phyloP scores from a whole-genome alignment of 164 flowering plant genomes.

The Dillenia suffruticosa region DNA sequence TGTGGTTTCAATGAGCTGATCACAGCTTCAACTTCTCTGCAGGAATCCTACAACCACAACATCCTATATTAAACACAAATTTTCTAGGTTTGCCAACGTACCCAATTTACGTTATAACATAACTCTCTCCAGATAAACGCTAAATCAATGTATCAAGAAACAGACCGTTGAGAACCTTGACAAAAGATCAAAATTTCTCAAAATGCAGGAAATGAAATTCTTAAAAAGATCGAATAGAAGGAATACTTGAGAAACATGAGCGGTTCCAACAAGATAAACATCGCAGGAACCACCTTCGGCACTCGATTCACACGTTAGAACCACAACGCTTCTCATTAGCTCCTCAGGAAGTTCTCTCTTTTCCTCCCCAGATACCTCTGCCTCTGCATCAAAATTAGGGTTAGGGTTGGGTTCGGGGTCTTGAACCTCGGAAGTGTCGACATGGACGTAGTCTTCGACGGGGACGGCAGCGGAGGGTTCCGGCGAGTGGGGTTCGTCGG shows the following conservation, averaged over 20 bases:
- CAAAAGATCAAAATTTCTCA: no score
- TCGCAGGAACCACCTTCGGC: constrained; percentile 66
- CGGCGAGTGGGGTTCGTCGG: constrained; percentile 7
- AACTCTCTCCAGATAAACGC: not conserved
- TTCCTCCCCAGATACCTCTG: constrained; percentile 15
- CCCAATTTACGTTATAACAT: not conserved
- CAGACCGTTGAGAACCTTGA: no score
- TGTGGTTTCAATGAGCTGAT: constrained; percentile 77
- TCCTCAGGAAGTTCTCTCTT: constrained; percentile 47
- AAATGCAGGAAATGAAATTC: no score
- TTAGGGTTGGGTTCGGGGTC: constrained; percentile 15
- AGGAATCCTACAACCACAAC: constrained; percentile 68
- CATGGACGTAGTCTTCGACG: constrained; percentile 32
- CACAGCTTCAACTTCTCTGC: constrained; percentile 83
- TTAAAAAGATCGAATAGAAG: no score
- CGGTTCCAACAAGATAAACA: constrained; percentile 83
- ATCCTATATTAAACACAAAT: not conserved
- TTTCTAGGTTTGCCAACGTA: not conserved
- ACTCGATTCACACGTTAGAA: constrained; percentile 60
- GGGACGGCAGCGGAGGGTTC: constrained; percentile 13
- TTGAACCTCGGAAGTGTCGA: constrained; percentile 10
- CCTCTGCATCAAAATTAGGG: constrained; percentile 12
- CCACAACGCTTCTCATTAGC: constrained; percentile 42
- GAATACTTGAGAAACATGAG: constrained; percentile 79
- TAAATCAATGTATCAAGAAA: no score